Evolutionary conservation across 2,329 filamentous ascomycete species (phyloP).

Genomic region (Fusarium concolor): DNA sequence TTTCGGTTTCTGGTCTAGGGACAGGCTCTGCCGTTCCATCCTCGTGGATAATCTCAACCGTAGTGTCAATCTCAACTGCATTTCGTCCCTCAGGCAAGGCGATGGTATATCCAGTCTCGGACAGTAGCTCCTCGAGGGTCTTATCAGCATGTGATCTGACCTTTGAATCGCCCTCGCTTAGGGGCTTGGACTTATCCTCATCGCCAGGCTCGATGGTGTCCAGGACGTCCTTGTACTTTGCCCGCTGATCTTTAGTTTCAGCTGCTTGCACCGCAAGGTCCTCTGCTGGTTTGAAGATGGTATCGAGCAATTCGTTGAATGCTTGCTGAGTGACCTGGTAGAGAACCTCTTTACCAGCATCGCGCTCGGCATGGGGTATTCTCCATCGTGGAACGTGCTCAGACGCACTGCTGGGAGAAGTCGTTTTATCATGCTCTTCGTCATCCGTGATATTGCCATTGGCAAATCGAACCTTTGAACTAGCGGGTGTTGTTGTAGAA

Average conservation of each 20-base stretch:
- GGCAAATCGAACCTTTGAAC: constrained; percentile 82
- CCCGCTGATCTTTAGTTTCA: constrained; percentile 70
- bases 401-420: constrained; percentile 77
- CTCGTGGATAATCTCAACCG: constrained; percentile 42
- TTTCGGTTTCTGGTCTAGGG: constrained; percentile 33
- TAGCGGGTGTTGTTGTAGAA: constrained; percentile 75
- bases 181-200: constrained; percentile 42
- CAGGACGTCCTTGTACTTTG: constrained; percentile 64
- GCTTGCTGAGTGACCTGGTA: constrained; percentile 92
- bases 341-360: constrained; percentile 87
- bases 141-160: constrained; percentile 40
- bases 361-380: constrained; percentile 81
- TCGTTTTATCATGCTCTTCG: constrained; percentile 75
- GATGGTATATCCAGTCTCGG: constrained; percentile 59
- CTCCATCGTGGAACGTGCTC: constrained; percentile 84
- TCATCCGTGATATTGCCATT: constrained; percentile 78
- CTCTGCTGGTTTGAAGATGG: constrained; percentile 85
- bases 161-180: constrained; percentile 17
- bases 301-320: constrained; percentile 91
- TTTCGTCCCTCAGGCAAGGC: constrained; percentile 49
- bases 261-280: constrained; percentile 77
- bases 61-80: constrained; percentile 50
- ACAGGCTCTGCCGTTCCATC: constrained; percentile 33
- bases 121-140: constrained; percentile 54
- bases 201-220: constrained; percentile 53